Evolutionary conservation across 768 basidiomycete species (phyloP).

Genomic region (Lanmaoa pseudosensibilis): DNA sequence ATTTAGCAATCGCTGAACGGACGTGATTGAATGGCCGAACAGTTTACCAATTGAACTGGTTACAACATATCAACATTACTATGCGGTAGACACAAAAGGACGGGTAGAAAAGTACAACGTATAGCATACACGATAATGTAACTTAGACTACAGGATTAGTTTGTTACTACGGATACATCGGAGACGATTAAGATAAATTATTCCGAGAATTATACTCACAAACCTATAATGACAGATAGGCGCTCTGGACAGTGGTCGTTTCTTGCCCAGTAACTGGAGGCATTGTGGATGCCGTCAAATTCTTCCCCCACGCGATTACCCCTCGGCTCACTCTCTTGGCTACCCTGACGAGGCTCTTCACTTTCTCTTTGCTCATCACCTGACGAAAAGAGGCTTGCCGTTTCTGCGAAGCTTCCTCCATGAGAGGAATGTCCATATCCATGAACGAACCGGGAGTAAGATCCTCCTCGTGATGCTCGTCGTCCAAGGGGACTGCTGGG

Average conservation of each 20-base stretch:
- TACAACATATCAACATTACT: conserved; percentile 16
- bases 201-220: conserved; percentile 5
- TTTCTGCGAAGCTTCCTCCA: conserved; percentile 5
- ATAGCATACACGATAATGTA: conserved; percentile 9
- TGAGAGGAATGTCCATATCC: conserved; percentile 33
- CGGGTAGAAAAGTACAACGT: conserved; percentile 4
- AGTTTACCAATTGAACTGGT: neutral
- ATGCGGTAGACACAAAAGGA: conserved; percentile 7
- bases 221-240: conserved; percentile 11
- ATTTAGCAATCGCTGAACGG: neutral
- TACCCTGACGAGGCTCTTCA: conserved; percentile 20
- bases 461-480: neutral
- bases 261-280: neutral
- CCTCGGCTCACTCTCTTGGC: conserved; percentile 31
- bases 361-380: conserved; percentile 12
- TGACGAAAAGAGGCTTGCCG: conserved; percentile 15
- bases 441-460: conserved; percentile 28
- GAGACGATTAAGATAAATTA: neutral
- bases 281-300: conserved; percentile 20
- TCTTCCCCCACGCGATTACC: conserved; percentile 33
- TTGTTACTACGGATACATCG: conserved; percentile 28
- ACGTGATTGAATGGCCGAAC: neutral
- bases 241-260: neutral
- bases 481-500: neutral
- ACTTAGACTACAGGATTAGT: conserved; percentile 10